phyloP scores from a whole-genome alignment of 2,329 filamentous ascomycete species.

The Calonectria pteridis region DNA sequence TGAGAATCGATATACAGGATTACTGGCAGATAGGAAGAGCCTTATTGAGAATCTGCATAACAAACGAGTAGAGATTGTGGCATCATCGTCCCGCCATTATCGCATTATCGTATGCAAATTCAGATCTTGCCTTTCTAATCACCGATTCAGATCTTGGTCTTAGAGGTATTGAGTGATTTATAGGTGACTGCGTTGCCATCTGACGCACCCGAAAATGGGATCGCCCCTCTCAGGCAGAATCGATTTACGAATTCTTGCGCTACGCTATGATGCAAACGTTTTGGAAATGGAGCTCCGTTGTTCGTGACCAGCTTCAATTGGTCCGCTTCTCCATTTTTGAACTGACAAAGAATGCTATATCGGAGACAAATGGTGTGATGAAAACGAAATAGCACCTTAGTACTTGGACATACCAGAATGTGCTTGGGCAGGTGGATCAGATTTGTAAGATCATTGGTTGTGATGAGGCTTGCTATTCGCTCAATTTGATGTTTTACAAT shows the following conservation, averaged over 20 bases:
- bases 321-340: rapidly evolving
- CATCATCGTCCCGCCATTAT: neutral
- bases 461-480: neutral
- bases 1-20: too few species aligned
- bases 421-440: neutral
- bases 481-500: neutral
- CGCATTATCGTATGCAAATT: neutral
- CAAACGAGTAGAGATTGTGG: neutral
- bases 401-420: neutral
- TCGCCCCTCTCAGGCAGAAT: neutral
- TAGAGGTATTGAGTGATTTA: too few species aligned
- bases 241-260: neutral
- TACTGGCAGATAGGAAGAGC: too few species aligned
- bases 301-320: neutral
- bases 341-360: neutral
- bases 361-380: neutral
- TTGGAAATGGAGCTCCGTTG: neutral
- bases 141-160: too few species aligned
- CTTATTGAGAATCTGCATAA: neutral
- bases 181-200: neutral
- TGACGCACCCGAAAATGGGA: neutral
- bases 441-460: neutral
- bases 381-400: neutral
- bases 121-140: too few species aligned
- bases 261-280: neutral